These are phyloP conservation scores for Kuraishia floccosa DNA, from an alignment of 805 yeast species.

Conservation along the genomic window DNA sequence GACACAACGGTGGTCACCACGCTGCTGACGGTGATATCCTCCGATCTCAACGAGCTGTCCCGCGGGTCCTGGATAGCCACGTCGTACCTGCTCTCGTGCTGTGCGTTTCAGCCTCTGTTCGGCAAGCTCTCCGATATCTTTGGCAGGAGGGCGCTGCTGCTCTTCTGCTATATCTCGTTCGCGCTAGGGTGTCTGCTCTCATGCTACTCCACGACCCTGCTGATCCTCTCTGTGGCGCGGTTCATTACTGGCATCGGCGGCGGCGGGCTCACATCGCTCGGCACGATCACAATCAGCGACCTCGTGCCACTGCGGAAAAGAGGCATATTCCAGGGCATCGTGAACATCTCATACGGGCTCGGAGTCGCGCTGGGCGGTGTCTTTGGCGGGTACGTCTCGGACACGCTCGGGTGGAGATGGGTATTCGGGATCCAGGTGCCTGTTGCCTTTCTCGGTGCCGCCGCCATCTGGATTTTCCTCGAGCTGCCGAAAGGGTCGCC, in stretches of 20 bases:
- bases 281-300: slow-evolving; percentile 70
- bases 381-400: slow-evolving; percentile 46
- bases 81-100: slow-evolving; percentile 26
- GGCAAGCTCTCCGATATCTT: slow-evolving; percentile 45
- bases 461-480: slow-evolving; percentile 23
- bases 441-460: slow-evolving; percentile 29
- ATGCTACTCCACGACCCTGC: slow-evolving; percentile 25
- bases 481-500: slow-evolving; percentile 32
- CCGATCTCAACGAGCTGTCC: slow-evolving; percentile 34
- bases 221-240: slow-evolving; percentile 42
- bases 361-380: slow-evolving; percentile 72
- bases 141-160: slow-evolving; percentile 30
- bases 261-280: slow-evolving; percentile 69
- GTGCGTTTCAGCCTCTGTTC: slow-evolving; percentile 43
- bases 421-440: slow-evolving; percentile 46
- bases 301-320: slow-evolving; percentile 66
- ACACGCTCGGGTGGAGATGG: slow-evolving; percentile 53
- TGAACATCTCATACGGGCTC: slow-evolving; percentile 62
- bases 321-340: slow-evolving; percentile 76
- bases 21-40: slow-evolving; percentile 35
- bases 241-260: slow-evolving; percentile 83
- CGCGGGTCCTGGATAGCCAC: slow-evolving; percentile 31
- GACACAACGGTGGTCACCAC: slow-evolving; percentile 49
- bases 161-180: slow-evolving; percentile 19
- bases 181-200: slow-evolving; percentile 28